Base-by-base conservation (phyloP, 495 filamentous ascomycete species). In the Cladorrhinum samala region DNA sequence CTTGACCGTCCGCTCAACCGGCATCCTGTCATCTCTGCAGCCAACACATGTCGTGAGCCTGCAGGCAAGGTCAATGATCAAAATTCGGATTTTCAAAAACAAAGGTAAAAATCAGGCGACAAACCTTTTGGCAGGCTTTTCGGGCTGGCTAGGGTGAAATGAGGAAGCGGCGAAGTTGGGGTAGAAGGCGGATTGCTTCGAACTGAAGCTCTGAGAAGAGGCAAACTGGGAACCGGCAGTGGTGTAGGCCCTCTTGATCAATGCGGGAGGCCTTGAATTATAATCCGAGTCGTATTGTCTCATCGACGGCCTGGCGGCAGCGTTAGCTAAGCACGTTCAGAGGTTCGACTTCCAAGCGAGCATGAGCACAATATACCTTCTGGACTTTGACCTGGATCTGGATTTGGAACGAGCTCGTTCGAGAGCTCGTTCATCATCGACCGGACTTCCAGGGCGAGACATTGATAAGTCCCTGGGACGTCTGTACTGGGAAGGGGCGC, bases 1-100 rank as follows among this genome's bases (percentile, higher is more conserved):
- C 58, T 85, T 85, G 17, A 81, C 83, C 18, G 81, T 77, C 66
- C 82, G 78, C 46, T 73, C 72, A 38, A 72, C 59, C 1, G 82
- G 79, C 3, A 82, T 62, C 51, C 83, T 80, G 46, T 85, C 78
- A 30, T 82, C 77, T 59, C 83, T 65, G 67, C 88, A 93, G 20
- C 77, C 80, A 16, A 89, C 65, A 52, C 88, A 92, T 61, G 83
- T 74, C 61, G 84, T 75, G 25, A 83, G 75, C 51, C 85, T 88
- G 48, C 23, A 49, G 45, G 21, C 49, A 33, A 21, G 36, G 63
- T 68, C 59, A 67, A 52, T 14, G 50, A 39, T 37, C 45, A 2
- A 46, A 17, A 30, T 18, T 24, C 9, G 33, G 14, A 23, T 49
- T 27, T 38, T 30, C 39, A 37, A 48, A n/a, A 16, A 19, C 16